Evolutionary conservation across 306 rosid genomes (phyloP).

Genomic region (Quercus bicolor): DNA sequence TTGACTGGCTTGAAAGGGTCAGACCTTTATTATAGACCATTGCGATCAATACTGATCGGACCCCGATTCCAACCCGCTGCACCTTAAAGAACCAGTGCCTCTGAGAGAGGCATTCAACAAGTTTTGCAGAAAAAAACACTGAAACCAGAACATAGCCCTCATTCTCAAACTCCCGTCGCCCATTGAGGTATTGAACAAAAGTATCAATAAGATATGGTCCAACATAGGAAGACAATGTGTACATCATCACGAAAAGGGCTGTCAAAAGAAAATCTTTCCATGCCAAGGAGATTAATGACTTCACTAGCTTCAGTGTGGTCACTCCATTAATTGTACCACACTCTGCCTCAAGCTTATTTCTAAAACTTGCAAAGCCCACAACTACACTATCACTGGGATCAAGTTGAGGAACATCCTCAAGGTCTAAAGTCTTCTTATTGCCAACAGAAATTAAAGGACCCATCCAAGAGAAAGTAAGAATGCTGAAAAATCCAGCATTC

Average conservation of each 20-base stretch:
- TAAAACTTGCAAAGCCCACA: conserved; percentile 42
- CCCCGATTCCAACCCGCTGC: conserved; percentile 35
- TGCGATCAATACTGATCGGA: conserved; percentile 35
- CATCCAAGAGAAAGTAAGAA: conserved; percentile 75
- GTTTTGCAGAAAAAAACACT: conserved; percentile 41
- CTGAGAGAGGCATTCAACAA: conserved; percentile 40
- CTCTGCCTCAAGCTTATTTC: conserved; percentile 31
- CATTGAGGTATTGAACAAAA: conserved; percentile 48
- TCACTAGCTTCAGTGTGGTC: conserved; percentile 30
- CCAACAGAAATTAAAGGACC: conserved; percentile 59
- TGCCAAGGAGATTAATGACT: conserved; percentile 28
- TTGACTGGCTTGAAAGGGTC: conserved; percentile 49
- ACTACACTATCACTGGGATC: conserved; percentile 40
- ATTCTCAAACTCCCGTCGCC: conserved; percentile 27
- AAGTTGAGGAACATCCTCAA: conserved; percentile 75
- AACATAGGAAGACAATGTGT: conserved; percentile 41
- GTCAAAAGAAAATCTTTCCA: conserved; percentile 45
- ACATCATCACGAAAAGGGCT: conserved; percentile 7
- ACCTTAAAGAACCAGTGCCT: conserved; percentile 45
- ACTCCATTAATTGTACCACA: conserved; percentile 22
- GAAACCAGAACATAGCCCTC: conserved; percentile 44
- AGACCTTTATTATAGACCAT: conserved; percentile 41
- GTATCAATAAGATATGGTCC: conserved; percentile 50
- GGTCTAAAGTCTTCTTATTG: conserved; percentile 53
- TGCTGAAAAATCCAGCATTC: conserved; percentile 60